Conservation (phyloP, 1,284 basidiomycete genomes). For the Ceratobasidium theobromae region DNA sequence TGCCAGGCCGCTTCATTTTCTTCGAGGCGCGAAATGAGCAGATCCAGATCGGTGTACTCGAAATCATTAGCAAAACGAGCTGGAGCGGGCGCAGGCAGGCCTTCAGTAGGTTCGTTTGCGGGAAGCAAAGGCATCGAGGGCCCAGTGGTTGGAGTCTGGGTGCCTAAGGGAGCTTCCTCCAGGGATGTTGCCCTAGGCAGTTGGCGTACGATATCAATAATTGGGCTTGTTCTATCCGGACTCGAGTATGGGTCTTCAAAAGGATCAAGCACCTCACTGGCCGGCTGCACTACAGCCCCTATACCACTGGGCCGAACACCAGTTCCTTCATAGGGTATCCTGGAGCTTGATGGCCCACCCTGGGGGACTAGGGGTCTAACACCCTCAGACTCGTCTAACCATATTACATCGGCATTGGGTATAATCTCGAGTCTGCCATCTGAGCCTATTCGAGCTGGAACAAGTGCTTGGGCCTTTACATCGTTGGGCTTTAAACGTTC, state of each 20-base stretch:
- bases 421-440: conserved; percentile 23
- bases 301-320: not conserved
- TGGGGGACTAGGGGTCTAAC: not conserved
- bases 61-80: conserved; percentile 37
- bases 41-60: conserved; percentile 62
- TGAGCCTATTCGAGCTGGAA: conserved; percentile 24
- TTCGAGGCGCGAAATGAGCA: conserved; percentile 56
- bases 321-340: not conserved
- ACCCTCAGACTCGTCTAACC: conserved; percentile 9
- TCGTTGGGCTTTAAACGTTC: not conserved
- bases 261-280: not conserved
- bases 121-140: not conserved
- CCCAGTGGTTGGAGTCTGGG: not conserved
- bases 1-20: conserved; percentile 44
- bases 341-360: not conserved
- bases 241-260: not conserved
- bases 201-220: too few relatives aligned
- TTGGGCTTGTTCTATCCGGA: too few relatives aligned
- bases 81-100: not conserved
- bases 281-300: not conserved
- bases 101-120: not conserved
- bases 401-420: conserved; percentile 23
- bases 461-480: conserved; percentile 19
- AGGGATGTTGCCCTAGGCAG: not conserved
- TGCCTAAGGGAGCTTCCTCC: too few relatives aligned